Evolutionary conservation across 2,329 filamentous ascomycete genomes (phyloP).

Genomic region (Aspergillus sojae): DNA sequence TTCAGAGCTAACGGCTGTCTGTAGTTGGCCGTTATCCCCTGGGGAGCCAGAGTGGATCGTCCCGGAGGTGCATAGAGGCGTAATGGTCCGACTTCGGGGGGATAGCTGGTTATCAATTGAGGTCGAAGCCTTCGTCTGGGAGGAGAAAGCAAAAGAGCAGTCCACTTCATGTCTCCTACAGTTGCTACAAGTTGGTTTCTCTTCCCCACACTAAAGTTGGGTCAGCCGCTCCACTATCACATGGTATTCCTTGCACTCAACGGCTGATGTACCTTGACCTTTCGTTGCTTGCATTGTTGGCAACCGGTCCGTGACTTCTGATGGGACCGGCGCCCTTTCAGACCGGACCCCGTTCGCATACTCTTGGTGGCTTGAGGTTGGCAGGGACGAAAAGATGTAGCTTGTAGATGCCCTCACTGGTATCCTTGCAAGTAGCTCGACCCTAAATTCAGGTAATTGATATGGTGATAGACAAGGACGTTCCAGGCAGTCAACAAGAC

Average conservation of each 20-base stretch:
- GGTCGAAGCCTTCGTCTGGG: background rate
- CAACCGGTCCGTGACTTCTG: slow-evolving; percentile 31
- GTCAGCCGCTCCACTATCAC: background rate
- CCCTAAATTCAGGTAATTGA: background rate
- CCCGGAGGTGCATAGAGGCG: background rate
- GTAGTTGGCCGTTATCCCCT: background rate
- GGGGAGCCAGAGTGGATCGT: background rate
- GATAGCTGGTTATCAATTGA: background rate
- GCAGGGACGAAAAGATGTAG: background rate
- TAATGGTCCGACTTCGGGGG: background rate
- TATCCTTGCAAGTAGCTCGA: background rate
- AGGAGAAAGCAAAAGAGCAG: slow-evolving; percentile 21
- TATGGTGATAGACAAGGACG: background rate
- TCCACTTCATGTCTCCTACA: slow-evolving; percentile 25
- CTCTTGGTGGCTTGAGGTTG: background rate
- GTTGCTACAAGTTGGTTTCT: slow-evolving; percentile 28
- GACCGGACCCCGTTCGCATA: background rate
- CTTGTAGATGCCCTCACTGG: background rate
- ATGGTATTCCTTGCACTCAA: background rate
- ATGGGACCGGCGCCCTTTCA: slow-evolving; percentile 18
- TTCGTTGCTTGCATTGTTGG: slow-evolving; percentile 30
- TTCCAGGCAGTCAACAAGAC: background rate
- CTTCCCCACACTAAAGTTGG: slow-evolving; percentile 29
- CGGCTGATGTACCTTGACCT: slow-evolving; percentile 29
- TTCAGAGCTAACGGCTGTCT: background rate